Evolutionary conservation across 116 monocot genomes (phyloP).

Genomic region (Posidonia oceanica): DNA sequence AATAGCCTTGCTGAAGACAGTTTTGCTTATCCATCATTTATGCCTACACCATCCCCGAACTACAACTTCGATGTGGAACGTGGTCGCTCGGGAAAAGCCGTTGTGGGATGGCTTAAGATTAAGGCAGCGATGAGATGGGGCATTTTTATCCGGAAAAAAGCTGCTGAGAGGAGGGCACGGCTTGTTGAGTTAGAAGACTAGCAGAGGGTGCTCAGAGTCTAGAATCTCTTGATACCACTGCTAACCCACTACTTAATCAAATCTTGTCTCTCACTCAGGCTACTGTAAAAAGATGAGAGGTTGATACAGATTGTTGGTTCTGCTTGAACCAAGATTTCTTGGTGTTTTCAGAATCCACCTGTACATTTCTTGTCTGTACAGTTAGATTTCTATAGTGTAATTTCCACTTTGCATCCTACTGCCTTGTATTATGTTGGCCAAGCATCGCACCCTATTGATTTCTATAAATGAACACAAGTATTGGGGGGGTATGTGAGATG

Average conservation of each 20-base stretch:
- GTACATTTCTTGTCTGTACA: constrained; percentile 8
- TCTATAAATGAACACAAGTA: not conserved
- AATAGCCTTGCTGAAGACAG: constrained; percentile 38
- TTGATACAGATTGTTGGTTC: constrained; percentile 1
- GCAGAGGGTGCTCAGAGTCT: not conserved
- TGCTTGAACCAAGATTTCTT: not conserved
- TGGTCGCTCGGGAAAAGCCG: constrained; percentile 54
- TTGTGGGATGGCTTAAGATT: constrained; percentile 91
- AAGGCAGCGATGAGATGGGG: constrained; percentile 99
- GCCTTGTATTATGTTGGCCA: not conserved
- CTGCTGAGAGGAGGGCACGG: constrained; percentile 74
- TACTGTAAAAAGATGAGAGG: not conserved
- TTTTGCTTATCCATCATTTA: constrained; percentile 37
- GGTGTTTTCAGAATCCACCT: not conserved
- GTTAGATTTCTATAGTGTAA: constrained; percentile 4
- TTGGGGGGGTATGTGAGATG: not conserved
- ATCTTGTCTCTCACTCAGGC: not conserved
- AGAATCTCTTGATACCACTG: not conserved
- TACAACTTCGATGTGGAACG: constrained; percentile 43
- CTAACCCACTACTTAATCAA: not conserved
- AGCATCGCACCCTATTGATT: not conserved
- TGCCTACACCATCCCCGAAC: constrained; percentile 35
- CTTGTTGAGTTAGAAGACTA: constrained; percentile 77
- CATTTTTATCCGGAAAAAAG: constrained; percentile 84
- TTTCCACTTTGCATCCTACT: not conserved